phyloP scores from a whole-genome alignment of 352 stramenopile genomes.

The Phytophthora cryptogea region DNA sequence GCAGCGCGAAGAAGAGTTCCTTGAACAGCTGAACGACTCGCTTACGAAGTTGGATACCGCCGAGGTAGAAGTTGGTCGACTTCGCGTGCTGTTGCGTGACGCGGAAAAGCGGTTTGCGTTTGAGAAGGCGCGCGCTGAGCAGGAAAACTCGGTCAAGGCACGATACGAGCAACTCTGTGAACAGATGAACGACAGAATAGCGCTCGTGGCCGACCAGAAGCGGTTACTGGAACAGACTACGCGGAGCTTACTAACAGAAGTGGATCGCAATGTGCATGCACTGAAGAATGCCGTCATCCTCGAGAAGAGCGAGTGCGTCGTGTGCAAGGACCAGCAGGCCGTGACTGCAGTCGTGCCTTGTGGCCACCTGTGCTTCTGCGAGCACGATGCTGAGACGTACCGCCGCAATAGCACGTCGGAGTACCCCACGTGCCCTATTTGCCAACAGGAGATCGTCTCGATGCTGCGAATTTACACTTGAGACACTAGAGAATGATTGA shows the following conservation, averaged over 20 bases:
- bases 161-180: constrained; percentile 78
- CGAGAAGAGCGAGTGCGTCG: constrained; percentile 74
- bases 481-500: constrained; percentile 22
- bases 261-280: constrained; percentile 75
- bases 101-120: constrained; percentile 74
- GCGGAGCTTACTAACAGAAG: constrained; percentile 63
- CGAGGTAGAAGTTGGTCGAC: constrained; percentile 43
- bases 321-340: constrained; percentile 77
- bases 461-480: constrained; percentile 79
- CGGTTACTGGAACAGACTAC: constrained; percentile 82
- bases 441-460: constrained; percentile 81
- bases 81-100: constrained; percentile 59
- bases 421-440: constrained; percentile 75
- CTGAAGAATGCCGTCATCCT: constrained; percentile 67
- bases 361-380: constrained; percentile 85
- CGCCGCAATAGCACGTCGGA: constrained; percentile 44
- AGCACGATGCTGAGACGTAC: constrained; percentile 79
- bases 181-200: constrained; percentile 75
- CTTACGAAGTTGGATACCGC: constrained; percentile 54
- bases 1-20: constrained; percentile 72
- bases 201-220: constrained; percentile 69
- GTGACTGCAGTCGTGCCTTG: constrained; percentile 81
- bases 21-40: constrained; percentile 66
- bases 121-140: constrained; percentile 70
- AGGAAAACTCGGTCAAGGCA: constrained; percentile 77